phyloP scores from a whole-genome alignment of 2,329 filamentous ascomycete species.

The Verruconis gallopava region DNA sequence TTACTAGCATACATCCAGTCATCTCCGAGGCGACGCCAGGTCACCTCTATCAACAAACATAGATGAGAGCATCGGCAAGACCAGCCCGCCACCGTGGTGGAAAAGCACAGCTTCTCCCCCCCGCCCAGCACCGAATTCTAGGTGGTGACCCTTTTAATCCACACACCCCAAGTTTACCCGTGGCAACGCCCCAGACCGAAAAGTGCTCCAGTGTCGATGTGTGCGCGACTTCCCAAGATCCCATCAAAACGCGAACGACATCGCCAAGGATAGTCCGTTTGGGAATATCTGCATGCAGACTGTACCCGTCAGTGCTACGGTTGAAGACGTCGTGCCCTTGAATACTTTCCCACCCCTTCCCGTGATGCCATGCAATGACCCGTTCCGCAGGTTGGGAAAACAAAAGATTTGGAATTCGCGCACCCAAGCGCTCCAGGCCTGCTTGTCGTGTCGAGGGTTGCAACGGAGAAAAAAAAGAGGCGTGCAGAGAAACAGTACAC shows the following conservation, averaged over 20 bases:
- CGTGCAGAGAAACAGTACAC: slow-evolving; percentile 5
- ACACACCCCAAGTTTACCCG: too few species aligned
- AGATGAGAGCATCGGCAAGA: neutral
- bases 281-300: too few species aligned
- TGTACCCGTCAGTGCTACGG: too few species aligned
- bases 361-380: neutral
- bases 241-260: too few species aligned
- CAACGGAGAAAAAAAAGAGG: neutral
- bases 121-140: neutral
- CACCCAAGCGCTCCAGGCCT: neutral
- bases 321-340: too few species aligned
- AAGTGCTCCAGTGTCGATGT: too few species aligned
- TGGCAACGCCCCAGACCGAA: too few species aligned
- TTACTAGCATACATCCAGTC: slow-evolving; percentile 1
- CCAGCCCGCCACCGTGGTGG: neutral
- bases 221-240: too few species aligned
- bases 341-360: too few species aligned
- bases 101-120: too few species aligned
- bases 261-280: too few species aligned
- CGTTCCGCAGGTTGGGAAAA: neutral
- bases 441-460: neutral
- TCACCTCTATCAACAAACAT: neutral
- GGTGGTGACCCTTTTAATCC: neutral
- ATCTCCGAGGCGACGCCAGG: neutral
- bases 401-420: too few species aligned